phyloP scores from a whole-genome alignment of 1,139 yeast genomes.

The Magnusiomyces suaveolens region DNA sequence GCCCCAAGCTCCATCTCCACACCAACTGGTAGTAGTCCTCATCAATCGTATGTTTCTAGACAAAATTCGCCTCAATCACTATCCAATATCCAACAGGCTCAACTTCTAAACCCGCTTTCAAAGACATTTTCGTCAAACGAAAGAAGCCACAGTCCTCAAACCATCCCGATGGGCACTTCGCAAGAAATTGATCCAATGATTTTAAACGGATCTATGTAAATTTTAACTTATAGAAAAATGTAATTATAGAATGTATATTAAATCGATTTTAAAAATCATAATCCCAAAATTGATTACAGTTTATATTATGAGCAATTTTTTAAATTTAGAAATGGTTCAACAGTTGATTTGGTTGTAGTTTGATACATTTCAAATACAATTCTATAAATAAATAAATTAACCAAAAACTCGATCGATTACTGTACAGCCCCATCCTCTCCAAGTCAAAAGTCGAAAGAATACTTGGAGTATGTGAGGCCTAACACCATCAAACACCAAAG shows the following conservation, averaged over 20 bases:
- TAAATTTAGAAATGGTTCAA: neutral
- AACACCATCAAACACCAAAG: slow-evolving; percentile 25
- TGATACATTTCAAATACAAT: too few species aligned
- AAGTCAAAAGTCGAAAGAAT: slow-evolving; percentile 24
- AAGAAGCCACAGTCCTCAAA: neutral
- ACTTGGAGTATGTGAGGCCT: slow-evolving; percentile 26
- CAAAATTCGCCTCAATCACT: slow-evolving; percentile 3
- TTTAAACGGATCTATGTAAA: slow-evolving; percentile 12
- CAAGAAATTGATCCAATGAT: slow-evolving; percentile 14
- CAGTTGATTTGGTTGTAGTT: too few species aligned
- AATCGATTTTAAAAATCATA: too few species aligned
- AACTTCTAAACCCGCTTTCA: neutral
- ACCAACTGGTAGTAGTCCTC: neutral
- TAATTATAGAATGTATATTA: neutral
- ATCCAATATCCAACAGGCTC: neutral
- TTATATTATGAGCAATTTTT: neutral
- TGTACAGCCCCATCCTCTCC: slow-evolving; percentile 31
- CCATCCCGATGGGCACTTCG: neutral
- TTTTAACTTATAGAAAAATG: neutral
- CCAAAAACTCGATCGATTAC: slow-evolving; percentile 30
- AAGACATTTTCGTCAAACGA: neutral
- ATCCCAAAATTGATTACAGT: too few species aligned
- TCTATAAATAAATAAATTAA: slow-evolving; percentile 8
- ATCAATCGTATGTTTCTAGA: slow-evolving; percentile 2
- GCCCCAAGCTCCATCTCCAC: neutral